These are phyloP conservation scores for Tagetes patula DNA, from an alignment of 129 eudicot species.

Conservation along the genomic window DNA sequence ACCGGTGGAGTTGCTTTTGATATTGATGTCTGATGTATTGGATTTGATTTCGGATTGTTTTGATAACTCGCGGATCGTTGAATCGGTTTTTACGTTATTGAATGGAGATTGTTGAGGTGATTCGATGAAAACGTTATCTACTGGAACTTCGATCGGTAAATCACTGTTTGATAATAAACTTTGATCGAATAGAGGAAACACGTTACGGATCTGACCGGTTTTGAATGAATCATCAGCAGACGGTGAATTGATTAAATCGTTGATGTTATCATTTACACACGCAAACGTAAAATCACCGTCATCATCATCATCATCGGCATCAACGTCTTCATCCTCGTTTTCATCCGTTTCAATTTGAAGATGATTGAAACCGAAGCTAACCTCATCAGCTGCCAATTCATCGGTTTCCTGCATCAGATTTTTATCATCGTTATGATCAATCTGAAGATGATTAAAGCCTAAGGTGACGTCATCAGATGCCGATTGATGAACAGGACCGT, in stretches of 20 bases:
- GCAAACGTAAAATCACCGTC: constrained; percentile 63
- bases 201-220: constrained; percentile 49
- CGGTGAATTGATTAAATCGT: constrained; percentile 9
- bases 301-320: constrained; percentile 34
- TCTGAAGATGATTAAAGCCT: constrained; percentile 17
- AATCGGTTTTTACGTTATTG: constrained; percentile 5
- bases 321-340: constrained; percentile 2
- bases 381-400: constrained; percentile 6
- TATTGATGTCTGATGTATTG: constrained; percentile 48
- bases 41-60: constrained; percentile 23
- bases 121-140: constrained; percentile 50
- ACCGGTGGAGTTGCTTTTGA: constrained; percentile 93
- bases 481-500: not conserved
- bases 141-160: constrained; percentile 47
- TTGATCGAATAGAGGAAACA: constrained; percentile 58
- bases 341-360: constrained; percentile 3
- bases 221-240: constrained; percentile 22
- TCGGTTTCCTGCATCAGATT: not conserved
- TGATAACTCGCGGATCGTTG: constrained; percentile 48
- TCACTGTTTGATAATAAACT: constrained; percentile 30
- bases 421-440: not conserved
- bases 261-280: constrained; percentile 13
- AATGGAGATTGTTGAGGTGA: constrained; percentile 28
- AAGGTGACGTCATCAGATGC: constrained; percentile 17
- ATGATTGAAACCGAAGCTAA: constrained; percentile 17